Evolutionary conservation across 768 basidiomycete genomes (phyloP), one percentile per base, ranked within the genome.

Genomic region (Cytidiella melzeri): DNA sequence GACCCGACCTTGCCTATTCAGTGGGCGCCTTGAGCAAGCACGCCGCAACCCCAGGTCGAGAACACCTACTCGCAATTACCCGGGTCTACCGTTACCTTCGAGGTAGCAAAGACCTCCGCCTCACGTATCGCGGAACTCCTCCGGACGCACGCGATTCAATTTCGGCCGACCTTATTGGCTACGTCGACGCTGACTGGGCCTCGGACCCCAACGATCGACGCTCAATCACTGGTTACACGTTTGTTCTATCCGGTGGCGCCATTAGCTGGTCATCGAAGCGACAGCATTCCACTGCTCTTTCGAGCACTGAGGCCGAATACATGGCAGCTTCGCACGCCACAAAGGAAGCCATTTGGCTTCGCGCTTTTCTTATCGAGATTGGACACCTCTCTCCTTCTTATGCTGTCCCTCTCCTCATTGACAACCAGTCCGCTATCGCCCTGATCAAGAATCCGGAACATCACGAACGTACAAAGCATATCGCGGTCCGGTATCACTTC

Each of bases 231-330:
- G 69, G 64, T 15, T 69, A 55, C 49, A 62, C 44, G 9, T 69
- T 61, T 60, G 57, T 61, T 6, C 43, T 69, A 28, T 57, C 56
- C 23, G 66, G 69, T 0, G 71, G 66, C 5, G 58, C 68, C 2
- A 58, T 77, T 4, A 54, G 62, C 3, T 79, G 76, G 75, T 57
- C 56, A 20, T 67, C 68, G 0, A 62, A 66, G 41, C 61, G 67
- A 41, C 77, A 80, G 49, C 49, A 55, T 12, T 57, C 61, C 2
- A 61, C 72, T 1, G 61, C 70, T 0, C 56, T 64, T 1, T 72
- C 68, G 1, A 69, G 67, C 2, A 63, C 63, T 0, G 67, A 73
- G 48, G 63, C 69, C 2, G 70, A 75, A 51, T 73, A 74, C 51
- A 63, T 70, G 25, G 64, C 70, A 0, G 41, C 57, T 3, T 59